Conservation (phyloP, 495 filamentous ascomycete species). For the Trichoderma virens region DNA sequence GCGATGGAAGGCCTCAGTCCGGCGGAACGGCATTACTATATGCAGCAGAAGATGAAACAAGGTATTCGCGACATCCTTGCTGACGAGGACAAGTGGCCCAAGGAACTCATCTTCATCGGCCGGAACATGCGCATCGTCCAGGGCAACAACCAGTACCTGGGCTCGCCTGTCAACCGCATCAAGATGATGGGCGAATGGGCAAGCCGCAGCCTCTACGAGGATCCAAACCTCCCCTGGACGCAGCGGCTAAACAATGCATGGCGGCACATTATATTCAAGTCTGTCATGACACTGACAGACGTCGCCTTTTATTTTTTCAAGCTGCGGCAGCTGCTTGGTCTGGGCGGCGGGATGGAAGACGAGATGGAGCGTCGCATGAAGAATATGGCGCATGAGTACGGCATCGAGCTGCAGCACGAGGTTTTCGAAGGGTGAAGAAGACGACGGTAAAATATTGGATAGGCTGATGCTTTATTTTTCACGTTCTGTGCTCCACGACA, state of each 20-base stretch:
- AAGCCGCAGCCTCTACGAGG: constrained; percentile 65
- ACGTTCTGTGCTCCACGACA: background rate
- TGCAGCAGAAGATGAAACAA: constrained; percentile 76
- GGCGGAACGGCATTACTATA: constrained; percentile 65
- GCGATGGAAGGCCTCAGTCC: constrained; percentile 46
- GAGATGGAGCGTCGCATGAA: constrained; percentile 82
- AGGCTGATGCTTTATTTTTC: constrained; percentile 11
- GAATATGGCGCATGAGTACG: constrained; percentile 80
- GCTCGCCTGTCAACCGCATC: constrained; percentile 87
- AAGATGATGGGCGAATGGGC: constrained; percentile 95
- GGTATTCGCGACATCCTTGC: constrained; percentile 76
- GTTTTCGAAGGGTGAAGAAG: constrained; percentile 70
- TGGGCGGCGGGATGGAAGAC: constrained; percentile 86
- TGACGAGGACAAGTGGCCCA: constrained; percentile 88
- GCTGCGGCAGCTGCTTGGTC: constrained; percentile 62
- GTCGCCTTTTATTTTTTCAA: constrained; percentile 75
- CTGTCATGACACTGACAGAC: constrained; percentile 72
- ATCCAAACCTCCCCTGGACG: constrained; percentile 30
- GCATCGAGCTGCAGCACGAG: constrained; percentile 78
- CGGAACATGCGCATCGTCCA: constrained; percentile 90
- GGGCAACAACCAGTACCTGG: constrained; percentile 61
- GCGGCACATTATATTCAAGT: constrained; percentile 69
- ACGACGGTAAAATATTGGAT: background rate
- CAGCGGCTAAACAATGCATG: constrained; percentile 47
- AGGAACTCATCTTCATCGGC: constrained; percentile 90